Evolutionary conservation across 345 rosid species (phyloP).

Genomic region (Ceriops decandra): DNA sequence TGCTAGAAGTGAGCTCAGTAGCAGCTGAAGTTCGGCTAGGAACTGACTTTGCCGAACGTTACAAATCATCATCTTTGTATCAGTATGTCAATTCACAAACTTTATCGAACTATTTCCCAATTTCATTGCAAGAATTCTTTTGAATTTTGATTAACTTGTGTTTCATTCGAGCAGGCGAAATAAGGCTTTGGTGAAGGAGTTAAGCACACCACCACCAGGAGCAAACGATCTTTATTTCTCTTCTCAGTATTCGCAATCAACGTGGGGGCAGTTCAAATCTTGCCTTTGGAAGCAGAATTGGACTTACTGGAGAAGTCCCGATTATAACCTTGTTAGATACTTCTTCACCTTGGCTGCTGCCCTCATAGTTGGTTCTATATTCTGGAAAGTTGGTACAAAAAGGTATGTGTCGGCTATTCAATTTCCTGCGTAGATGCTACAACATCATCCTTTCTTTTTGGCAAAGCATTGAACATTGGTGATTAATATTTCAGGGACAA

Average conservation of each 20-base stretch:
- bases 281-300: constrained; percentile 44
- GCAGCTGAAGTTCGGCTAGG: constrained; percentile 64
- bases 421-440: neutral
- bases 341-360: constrained; percentile 30
- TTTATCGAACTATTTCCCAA: neutral
- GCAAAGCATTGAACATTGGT: neutral
- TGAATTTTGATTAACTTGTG: neutral
- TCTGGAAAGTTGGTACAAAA: constrained; percentile 35
- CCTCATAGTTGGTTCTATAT: constrained; percentile 31
- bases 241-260: constrained; percentile 27
- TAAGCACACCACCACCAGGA: constrained; percentile 32
- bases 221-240: constrained; percentile 33
- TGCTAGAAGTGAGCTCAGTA: constrained; percentile 78
- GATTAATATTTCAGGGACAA: constrained; percentile 32
- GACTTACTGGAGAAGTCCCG: constrained; percentile 47
- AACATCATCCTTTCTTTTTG: neutral
- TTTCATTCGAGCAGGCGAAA: constrained; percentile 17
- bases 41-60: constrained; percentile 67
- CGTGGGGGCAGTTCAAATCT: constrained; percentile 40
- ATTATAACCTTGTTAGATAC: constrained; percentile 37
- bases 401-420: constrained; percentile 9
- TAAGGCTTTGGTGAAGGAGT: constrained; percentile 29
- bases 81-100: constrained; percentile 43
- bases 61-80: constrained; percentile 49
- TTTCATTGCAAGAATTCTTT: neutral